A percentile compares a stretch with the other conserved stretches of the same genome.
phyloP scores from a whole-genome alignment of 257 asterid species.

The Pogostemon cablin region DNA sequence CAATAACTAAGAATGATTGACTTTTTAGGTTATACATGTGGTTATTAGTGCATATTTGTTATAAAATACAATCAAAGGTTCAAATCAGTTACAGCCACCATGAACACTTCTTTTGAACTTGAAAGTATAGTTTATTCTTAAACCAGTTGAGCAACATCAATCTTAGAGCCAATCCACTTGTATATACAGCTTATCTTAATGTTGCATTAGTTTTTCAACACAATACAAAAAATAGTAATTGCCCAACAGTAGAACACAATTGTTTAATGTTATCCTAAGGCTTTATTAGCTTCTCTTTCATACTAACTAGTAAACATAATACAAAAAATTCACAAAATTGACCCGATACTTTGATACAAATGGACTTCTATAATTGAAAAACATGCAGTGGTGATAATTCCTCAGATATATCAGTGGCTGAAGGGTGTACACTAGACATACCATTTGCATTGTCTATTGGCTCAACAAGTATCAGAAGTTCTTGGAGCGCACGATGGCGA shows the following conservation, averaged over 20 bases:
- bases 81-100: not conserved
- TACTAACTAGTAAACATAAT: not conserved
- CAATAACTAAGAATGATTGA: slow-evolving; percentile 1
- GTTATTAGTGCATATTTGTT: not conserved
- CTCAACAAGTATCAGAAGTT: slow-evolving; percentile 83
- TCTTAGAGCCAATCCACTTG: not conserved
- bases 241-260: slow-evolving; percentile 5
- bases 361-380: slow-evolving; percentile 12
- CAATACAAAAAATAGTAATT: not conserved
- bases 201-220: not conserved
- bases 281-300: slow-evolving; percentile 17
- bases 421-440: slow-evolving; percentile 31
- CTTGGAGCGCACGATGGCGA: slow-evolving; percentile 78
- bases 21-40: not conserved
- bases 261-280: not conserved
- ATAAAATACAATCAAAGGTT: not conserved
- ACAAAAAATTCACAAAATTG: slow-evolving; percentile 22
- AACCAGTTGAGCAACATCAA: slow-evolving; percentile 11
- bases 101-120: not conserved
- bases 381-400: not conserved
- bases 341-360: not conserved
- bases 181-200: not conserved
- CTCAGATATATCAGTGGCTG: slow-evolving; percentile 1
- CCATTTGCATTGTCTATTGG: slow-evolving; percentile 91
- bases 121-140: slow-evolving; percentile 1